phyloP scores from a whole-genome alignment of 768 basidiomycete genomes.

The Daedalea quercina region DNA sequence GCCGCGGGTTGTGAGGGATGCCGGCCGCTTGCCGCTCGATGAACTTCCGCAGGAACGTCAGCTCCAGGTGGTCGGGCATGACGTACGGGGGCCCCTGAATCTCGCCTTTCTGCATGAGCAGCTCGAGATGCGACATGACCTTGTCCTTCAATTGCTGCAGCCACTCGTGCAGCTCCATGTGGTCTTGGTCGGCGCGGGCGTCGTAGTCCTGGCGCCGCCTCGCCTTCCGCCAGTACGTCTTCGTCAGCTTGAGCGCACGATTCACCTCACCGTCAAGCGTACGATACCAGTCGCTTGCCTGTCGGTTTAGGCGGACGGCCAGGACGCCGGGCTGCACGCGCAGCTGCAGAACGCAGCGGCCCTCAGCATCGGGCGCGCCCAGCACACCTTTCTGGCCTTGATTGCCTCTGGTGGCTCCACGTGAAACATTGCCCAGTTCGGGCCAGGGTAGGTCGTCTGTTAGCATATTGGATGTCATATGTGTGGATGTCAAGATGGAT shows the following conservation, averaged over 20 bases:
- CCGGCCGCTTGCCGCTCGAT: conserved; percentile 73
- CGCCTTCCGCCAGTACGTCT: conserved; percentile 78
- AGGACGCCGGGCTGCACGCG: conserved; percentile 81
- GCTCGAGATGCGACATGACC: conserved; percentile 81
- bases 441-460: conserved; percentile 82
- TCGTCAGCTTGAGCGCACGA: conserved; percentile 75
- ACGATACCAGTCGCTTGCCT: conserved; percentile 80
- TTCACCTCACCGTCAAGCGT: conserved; percentile 73
- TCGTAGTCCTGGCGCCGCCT: conserved; percentile 80
- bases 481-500: neutral
- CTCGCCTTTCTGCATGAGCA: conserved; percentile 84
- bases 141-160: conserved; percentile 83
- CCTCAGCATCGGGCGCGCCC: conserved; percentile 63
- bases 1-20: conserved; percentile 73
- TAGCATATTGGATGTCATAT: conserved; percentile 26
- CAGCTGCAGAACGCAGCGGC: conserved; percentile 72
- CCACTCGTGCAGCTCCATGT: conserved; percentile 88
- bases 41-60: conserved; percentile 75
- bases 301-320: conserved; percentile 64
- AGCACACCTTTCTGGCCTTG: conserved; percentile 82
- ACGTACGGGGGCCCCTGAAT: conserved; percentile 77
- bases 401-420: conserved; percentile 78
- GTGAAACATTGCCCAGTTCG: conserved; percentile 78
- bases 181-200: conserved; percentile 78
- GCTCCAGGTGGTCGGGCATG: conserved; percentile 76